Evolutionary conservation across 192 early-diverging fungal species (phyloP).

Genomic region (Lobosporangium transversale): DNA sequence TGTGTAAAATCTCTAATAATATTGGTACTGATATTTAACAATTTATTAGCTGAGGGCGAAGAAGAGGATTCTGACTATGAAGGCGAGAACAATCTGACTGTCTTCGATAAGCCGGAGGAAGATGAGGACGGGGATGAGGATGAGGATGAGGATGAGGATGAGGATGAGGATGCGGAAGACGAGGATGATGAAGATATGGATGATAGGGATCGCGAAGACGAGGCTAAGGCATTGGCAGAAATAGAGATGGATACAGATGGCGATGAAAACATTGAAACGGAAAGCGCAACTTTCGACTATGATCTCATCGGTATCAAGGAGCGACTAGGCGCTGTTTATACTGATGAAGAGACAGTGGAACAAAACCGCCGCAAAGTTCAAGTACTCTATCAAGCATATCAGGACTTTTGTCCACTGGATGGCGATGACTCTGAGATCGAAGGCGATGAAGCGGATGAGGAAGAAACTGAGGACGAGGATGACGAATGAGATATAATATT

Average conservation of each 20-base stretch:
- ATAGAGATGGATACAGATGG: constrained; percentile 28
- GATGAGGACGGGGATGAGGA: constrained; percentile 15
- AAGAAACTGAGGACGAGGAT: constrained; percentile 16
- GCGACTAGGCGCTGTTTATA: constrained; percentile 9
- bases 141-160: constrained; percentile 34
- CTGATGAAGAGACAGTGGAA: constrained; percentile 33
- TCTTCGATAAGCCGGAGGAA: constrained; percentile 32
- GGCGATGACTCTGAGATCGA: constrained; percentile 35
- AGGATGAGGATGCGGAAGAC: constrained; percentile 45
- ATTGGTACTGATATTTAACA: no score
- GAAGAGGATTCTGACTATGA: constrained; percentile 47
- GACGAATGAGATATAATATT: constrained; percentile 2
- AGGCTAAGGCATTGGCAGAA: constrained; percentile 31
- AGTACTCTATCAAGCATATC: constrained; percentile 35
- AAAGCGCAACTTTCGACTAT: constrained; percentile 47
- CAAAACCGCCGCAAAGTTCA: constrained; percentile 45
- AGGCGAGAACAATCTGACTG: constrained; percentile 32
- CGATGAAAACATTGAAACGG: constrained; percentile 30
- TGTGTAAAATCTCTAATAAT: background rate
- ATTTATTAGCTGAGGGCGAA: constrained; percentile 39
- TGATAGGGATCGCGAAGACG: constrained; percentile 43
- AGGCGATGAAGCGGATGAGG: constrained; percentile 15
- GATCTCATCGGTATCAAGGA: constrained; percentile 48
- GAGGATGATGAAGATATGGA: constrained; percentile 50
- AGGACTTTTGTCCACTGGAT: constrained; percentile 45